Conservation (phyloP, 345 rosid species). For the Eucalyptus cloeziana region DNA sequence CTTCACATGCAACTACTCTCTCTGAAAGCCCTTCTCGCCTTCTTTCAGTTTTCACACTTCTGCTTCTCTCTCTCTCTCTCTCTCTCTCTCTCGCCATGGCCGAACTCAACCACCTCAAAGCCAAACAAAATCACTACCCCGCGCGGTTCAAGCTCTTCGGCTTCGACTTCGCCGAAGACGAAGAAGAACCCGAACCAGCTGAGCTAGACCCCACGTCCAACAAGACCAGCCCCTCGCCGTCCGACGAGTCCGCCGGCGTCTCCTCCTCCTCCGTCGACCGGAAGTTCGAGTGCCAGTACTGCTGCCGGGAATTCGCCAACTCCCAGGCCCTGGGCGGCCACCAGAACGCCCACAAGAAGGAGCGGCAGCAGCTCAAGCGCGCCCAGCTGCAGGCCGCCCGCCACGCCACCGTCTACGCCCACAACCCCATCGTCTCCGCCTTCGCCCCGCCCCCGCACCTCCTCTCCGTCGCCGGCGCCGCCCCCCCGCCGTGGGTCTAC, state of each 20-base stretch:
- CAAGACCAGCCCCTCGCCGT: neutral
- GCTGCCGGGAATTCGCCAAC: constrained; percentile 67
- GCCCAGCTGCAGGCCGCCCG: constrained; percentile 64
- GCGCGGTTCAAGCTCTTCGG: constrained; percentile 82
- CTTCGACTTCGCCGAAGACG: constrained; percentile 59
- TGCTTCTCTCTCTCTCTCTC: neutral
- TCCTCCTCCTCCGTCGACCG: constrained; percentile 23
- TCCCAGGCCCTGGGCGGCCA: constrained; percentile 81
- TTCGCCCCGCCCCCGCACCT: constrained; percentile 85
- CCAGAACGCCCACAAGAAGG: constrained; percentile 85
- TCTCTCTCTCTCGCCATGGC: neutral
- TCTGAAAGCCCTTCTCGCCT: neutral
- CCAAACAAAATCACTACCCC: constrained; percentile 4
- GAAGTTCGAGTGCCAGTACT: constrained; percentile 79
- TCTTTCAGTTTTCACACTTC: neutral
- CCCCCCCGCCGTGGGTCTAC: constrained; percentile 67
- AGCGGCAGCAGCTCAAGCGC: constrained; percentile 67
- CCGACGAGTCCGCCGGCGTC: neutral
- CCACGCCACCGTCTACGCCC: constrained; percentile 37
- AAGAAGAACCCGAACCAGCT: constrained; percentile 15
- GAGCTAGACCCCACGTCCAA: neutral
- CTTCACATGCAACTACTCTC: neutral
- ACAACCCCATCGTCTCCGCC: constrained; percentile 87
- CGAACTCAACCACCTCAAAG: constrained; percentile 20
- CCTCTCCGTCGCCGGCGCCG: constrained; percentile 16